phyloP scores from a whole-genome alignment of 768 basidiomycete genomes.

The Mycena crocata region DNA sequence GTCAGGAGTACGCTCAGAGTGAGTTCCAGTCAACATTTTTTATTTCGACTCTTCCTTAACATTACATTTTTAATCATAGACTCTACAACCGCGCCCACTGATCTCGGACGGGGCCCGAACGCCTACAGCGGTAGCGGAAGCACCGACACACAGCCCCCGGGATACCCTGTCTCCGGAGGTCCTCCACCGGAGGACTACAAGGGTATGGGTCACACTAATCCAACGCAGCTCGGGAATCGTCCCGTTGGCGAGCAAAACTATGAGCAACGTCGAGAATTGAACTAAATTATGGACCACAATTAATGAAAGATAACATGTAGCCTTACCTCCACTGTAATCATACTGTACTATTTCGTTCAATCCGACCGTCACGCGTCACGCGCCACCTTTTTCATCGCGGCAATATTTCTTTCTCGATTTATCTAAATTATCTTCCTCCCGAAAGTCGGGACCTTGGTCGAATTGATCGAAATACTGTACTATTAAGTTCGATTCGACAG shows the following conservation, averaged over 20 bases:
- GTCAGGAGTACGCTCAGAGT: slow-evolving; percentile 30
- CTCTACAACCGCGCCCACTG: slow-evolving; percentile 17
- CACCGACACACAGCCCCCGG: slow-evolving; percentile 7
- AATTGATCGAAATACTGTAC: too few relatives aligned
- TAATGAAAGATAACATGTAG: slow-evolving; percentile 5
- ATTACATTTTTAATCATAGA: not conserved
- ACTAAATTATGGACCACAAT: not conserved
- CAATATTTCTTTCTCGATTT: too few relatives aligned
- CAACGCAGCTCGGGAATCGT: slow-evolving; percentile 27
- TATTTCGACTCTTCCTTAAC: not conserved
- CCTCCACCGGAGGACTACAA: slow-evolving; percentile 16
- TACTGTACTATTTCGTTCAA: too few relatives aligned
- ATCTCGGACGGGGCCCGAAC: slow-evolving; percentile 23
- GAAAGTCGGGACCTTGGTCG: too few relatives aligned
- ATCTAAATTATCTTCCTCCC: too few relatives aligned
- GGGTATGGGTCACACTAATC: slow-evolving; percentile 21
- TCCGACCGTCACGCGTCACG: too few relatives aligned
- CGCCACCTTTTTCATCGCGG: too few relatives aligned
- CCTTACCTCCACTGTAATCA: not conserved
- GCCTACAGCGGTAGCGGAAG: slow-evolving; percentile 27
- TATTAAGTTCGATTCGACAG: too few relatives aligned
- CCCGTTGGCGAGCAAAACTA: slow-evolving; percentile 22
- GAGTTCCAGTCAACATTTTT: not conserved
- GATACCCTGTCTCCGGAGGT: slow-evolving; percentile 16
- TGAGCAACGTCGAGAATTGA: slow-evolving; percentile 18